phyloP scores from a whole-genome alignment of 306 rosid genomes.

The Sesbania bispinosa region DNA sequence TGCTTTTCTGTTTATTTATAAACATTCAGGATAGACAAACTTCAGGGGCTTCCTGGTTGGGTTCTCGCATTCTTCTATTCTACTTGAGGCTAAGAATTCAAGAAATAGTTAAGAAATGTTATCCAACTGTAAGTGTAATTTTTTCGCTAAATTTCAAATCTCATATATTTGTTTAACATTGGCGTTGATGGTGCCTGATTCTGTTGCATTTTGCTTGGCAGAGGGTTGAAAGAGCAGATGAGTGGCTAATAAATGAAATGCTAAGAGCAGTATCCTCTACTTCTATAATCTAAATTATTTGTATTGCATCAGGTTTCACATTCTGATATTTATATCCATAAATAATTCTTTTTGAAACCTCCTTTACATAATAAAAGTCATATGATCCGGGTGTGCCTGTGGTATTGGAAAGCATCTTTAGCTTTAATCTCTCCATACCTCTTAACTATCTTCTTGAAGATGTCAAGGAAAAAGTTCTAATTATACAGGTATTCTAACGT shows the following conservation, averaged over 20 bases:
- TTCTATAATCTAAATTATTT: neutral
- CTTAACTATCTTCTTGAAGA: slow-evolving; percentile 68
- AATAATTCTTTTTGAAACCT: neutral
- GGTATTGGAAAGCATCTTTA: slow-evolving; percentile 76
- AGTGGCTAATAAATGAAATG: slow-evolving; percentile 72
- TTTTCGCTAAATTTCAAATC: neutral
- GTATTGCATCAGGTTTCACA: neutral
- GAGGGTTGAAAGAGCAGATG: slow-evolving; percentile 67
- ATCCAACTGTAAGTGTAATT: slow-evolving; percentile 64
- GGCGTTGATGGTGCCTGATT: slow-evolving; percentile 1
- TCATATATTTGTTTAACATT: neutral
- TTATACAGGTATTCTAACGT: slow-evolving; percentile 58
- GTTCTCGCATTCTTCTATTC: slow-evolving; percentile 67
- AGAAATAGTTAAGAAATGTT: slow-evolving; percentile 63
- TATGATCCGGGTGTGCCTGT: slow-evolving; percentile 75
- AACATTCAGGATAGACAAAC: slow-evolving; percentile 62
- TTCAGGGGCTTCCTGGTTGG: slow-evolving; percentile 71
- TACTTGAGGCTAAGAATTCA: slow-evolving; percentile 59
- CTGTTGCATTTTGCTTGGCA: slow-evolving; percentile 36
- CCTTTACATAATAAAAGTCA: slow-evolving; percentile 63
- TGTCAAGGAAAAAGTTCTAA: slow-evolving; percentile 53
- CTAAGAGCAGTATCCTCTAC: slow-evolving; percentile 77
- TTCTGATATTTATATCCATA: neutral
- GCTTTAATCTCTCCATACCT: slow-evolving; percentile 74
- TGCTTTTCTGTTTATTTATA: neutral